A percentile compares a stretch with the other conserved stretches of the same genome.
Conservation (phyloP, 2,329 filamentous ascomycete genomes). For the Aureobasidium sp. region DNA sequence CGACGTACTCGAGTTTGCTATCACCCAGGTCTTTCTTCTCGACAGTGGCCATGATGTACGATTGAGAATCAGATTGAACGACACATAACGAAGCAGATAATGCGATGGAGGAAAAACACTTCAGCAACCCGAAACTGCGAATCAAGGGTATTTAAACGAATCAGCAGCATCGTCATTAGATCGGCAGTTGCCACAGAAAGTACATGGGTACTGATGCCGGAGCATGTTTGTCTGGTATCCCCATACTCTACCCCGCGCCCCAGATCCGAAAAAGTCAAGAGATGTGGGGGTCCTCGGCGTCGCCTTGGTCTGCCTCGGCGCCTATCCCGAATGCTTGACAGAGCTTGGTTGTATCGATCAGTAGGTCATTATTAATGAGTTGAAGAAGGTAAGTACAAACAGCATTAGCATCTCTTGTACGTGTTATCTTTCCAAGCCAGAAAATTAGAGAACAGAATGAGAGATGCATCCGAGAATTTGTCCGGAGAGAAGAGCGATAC, state of each 20-base stretch:
- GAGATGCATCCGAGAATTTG: neutral
- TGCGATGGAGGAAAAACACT: neutral
- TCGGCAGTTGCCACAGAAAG: neutral
- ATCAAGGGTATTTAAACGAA: neutral
- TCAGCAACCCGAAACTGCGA: neutral
- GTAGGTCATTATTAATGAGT: neutral
- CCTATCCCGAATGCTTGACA: neutral
- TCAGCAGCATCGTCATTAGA: neutral
- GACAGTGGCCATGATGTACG: neutral
- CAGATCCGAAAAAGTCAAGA: neutral
- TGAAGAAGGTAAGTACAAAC: neutral
- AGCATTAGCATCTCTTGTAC: neutral
- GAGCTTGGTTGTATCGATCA: neutral
- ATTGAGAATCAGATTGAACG: neutral
- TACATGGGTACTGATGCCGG: neutral
- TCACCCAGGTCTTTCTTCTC: neutral
- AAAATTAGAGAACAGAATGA: neutral
- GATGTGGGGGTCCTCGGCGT: neutral
- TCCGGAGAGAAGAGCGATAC: neutral
- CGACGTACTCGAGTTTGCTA: slow-evolving; percentile 11
- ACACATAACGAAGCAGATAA: neutral
- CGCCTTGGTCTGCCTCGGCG: neutral
- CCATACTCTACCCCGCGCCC: neutral
- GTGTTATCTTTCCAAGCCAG: no score
- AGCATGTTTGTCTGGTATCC: neutral